Conservation (phyloP, 331 rosid species). For the Acacia pycnantha region DNA sequence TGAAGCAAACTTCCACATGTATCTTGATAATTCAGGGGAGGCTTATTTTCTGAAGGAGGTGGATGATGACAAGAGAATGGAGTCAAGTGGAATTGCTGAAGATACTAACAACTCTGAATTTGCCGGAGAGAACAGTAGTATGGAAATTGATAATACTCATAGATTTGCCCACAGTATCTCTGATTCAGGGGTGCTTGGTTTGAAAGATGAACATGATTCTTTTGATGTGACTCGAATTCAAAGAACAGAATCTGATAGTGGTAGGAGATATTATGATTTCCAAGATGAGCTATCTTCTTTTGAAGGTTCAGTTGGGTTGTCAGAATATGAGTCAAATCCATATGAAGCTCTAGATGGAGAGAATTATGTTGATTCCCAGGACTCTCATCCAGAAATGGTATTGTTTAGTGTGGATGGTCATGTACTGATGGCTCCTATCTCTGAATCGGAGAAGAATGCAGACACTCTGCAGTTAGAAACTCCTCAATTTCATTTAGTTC, state of each 20-base stretch:
- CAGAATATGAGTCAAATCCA: slow-evolving; percentile 52
- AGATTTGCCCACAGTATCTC: slow-evolving; percentile 74
- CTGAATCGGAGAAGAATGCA: slow-evolving; percentile 54
- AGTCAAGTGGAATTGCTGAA: slow-evolving; percentile 35
- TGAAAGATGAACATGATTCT: slow-evolving; percentile 50
- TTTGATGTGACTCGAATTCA: slow-evolving; percentile 36
- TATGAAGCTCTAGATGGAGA: slow-evolving; percentile 52
- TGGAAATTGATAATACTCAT: slow-evolving; percentile 31
- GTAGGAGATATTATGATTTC: slow-evolving; percentile 66
- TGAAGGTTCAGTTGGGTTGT: slow-evolving; percentile 56
- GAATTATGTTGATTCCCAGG: slow-evolving; percentile 48
- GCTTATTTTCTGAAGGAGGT: slow-evolving; percentile 83
- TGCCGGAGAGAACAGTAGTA: slow-evolving; percentile 7
- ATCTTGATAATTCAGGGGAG: slow-evolving; percentile 94
- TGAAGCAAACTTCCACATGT: slow-evolving; percentile 88
- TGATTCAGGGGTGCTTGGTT: slow-evolving; percentile 56
- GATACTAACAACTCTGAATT: slow-evolving; percentile 30
- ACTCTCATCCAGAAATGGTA: slow-evolving; percentile 67
- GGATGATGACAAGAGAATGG: slow-evolving; percentile 47
- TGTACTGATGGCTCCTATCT: slow-evolving; percentile 74
- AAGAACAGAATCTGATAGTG: slow-evolving; percentile 68
- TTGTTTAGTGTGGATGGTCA: slow-evolving; percentile 93
- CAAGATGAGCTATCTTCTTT: slow-evolving; percentile 62
- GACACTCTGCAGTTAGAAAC: slow-evolving; percentile 65
- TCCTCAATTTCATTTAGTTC: slow-evolving; percentile 79